Conservation (phyloP, 2,329 filamentous ascomycete genomes). For the Ramularia collo-cygni region DNA sequence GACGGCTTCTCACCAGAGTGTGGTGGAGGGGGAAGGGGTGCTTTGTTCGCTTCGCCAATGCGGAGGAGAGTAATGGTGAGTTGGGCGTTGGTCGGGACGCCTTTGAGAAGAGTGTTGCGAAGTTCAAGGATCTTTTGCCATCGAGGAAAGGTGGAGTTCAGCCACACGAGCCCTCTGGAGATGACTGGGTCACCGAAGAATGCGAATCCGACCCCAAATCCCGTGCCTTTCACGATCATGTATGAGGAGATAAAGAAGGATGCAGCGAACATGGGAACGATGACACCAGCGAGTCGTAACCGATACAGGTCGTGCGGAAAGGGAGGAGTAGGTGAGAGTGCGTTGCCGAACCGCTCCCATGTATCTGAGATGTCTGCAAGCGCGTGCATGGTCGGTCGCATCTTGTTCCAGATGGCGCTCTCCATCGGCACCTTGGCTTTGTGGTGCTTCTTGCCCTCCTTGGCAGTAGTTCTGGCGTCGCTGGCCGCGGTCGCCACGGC, state of each 20-base stretch:
- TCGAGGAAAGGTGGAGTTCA: constrained; percentile 58
- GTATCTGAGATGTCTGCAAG: constrained; percentile 54
- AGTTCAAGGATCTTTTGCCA: constrained; percentile 72
- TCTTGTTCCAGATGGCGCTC: constrained; percentile 68
- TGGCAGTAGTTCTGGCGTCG: constrained; percentile 47
- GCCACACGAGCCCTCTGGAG: constrained; percentile 48
- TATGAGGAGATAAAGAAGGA: constrained; percentile 44
- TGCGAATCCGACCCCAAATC: constrained; percentile 61
- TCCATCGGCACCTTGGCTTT: constrained; percentile 75
- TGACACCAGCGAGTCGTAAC: constrained; percentile 39
- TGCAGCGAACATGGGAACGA: constrained; percentile 37
- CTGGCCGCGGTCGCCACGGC: constrained; percentile 48
- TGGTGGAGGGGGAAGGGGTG: constrained; percentile 62
- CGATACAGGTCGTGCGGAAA: constrained; percentile 41
- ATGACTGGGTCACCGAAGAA: constrained; percentile 79
- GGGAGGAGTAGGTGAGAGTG: constrained; percentile 43
- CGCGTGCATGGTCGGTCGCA: constrained; percentile 64
- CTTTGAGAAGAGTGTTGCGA: constrained; percentile 69
- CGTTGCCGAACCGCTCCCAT: constrained; percentile 58
- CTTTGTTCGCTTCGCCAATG: constrained; percentile 73
- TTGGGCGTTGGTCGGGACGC: constrained; percentile 80
- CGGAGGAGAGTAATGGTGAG: constrained; percentile 73
- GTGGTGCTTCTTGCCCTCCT: constrained; percentile 55
- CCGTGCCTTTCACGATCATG: constrained; percentile 55
- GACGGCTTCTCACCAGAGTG: constrained; percentile 35